A percentile compares a stretch with the other conserved stretches of the same genome.
Conservation (phyloP, 1,284 basidiomycete species). For the Pulveroboletus sp. region DNA sequence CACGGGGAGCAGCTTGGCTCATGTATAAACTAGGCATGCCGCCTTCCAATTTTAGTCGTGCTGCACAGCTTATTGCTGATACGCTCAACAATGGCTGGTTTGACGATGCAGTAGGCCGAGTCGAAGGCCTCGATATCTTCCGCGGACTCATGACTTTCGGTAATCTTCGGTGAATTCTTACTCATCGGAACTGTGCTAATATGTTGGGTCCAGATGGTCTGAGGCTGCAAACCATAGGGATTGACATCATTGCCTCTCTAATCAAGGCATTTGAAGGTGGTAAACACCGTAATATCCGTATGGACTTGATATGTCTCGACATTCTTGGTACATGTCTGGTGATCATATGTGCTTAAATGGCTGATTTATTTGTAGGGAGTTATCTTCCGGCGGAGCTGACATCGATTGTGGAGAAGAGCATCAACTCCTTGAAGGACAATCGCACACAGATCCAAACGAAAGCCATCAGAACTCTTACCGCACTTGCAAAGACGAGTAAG, state of each 20-base stretch:
- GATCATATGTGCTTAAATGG: not conserved
- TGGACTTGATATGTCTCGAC: not conserved
- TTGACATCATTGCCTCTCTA: not conserved
- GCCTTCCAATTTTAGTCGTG: not conserved
- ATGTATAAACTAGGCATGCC: not conserved
- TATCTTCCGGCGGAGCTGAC: not conserved
- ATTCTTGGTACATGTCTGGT: not conserved
- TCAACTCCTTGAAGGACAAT: not conserved
- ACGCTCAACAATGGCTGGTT: not conserved
- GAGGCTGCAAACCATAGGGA: not conserved
- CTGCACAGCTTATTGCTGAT: not conserved
- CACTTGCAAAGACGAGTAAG: not conserved
- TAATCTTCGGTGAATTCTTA: not conserved
- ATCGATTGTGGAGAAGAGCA: not conserved
- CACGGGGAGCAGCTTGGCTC: not conserved
- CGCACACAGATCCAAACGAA: not conserved
- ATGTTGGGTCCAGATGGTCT: not conserved
- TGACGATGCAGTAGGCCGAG: not conserved
- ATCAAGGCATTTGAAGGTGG: not conserved
- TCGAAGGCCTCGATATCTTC: not conserved
- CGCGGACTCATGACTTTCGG: not conserved
- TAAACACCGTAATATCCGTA: too few relatives aligned
- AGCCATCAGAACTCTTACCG: not conserved
- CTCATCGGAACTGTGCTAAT: not conserved
- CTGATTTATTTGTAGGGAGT: not conserved